Conservation (phyloP, 2,329 filamentous ascomycete genomes). For the Trichophaea hybrida region DNA sequence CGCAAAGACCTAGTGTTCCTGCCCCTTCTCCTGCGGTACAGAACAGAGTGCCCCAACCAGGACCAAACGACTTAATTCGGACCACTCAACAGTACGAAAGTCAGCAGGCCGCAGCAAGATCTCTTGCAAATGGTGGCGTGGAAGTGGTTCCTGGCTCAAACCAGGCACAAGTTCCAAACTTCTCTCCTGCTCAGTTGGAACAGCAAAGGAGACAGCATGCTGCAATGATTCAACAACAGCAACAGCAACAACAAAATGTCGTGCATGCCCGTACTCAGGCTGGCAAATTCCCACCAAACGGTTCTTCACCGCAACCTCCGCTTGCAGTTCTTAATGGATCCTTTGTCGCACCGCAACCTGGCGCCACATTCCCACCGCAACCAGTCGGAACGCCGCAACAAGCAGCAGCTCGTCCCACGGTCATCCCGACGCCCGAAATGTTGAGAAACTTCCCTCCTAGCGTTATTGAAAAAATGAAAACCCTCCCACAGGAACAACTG, state of each 20-base stretch:
- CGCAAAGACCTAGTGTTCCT: neutral
- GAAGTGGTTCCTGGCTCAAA: slow-evolving; percentile 1
- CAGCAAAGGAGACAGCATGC: slow-evolving; percentile 2
- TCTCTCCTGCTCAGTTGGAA: neutral
- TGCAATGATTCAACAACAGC: neutral
- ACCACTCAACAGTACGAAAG: slow-evolving; percentile 1
- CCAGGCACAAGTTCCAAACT: neutral
- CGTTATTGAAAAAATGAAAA: neutral
- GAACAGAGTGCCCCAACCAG: neutral
- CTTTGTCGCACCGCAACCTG: neutral
- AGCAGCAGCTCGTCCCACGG: neutral
- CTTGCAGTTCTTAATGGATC: neutral
- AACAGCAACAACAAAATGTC: neutral
- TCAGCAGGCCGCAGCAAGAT: neutral
- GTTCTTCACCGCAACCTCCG: neutral
- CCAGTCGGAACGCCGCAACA: neutral
- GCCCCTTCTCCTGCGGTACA: neutral
- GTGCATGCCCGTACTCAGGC: neutral
- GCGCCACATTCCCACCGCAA: neutral
- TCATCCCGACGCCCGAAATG: neutral
- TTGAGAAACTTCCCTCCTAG: neutral
- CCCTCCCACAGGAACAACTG: neutral
- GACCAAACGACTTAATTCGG: neutral
- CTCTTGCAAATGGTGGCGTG: neutral
- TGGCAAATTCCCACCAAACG: neutral